Conservation (phyloP, 2,329 filamentous ascomycete genomes). For the Xylaria sp. region DNA sequence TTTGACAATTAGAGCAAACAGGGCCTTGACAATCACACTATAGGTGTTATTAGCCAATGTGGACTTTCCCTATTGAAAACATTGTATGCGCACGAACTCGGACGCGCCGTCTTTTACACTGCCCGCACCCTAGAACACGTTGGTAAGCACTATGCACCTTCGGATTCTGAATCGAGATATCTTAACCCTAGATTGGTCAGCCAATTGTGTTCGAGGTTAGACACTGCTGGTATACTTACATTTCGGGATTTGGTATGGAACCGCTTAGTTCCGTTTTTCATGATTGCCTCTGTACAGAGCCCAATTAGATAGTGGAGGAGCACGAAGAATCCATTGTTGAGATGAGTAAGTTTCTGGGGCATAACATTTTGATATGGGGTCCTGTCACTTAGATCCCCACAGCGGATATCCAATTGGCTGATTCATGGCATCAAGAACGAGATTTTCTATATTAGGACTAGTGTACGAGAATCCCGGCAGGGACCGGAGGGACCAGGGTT, state of each 20-base stretch:
- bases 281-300: slow-evolving; percentile 7
- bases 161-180: not conserved
- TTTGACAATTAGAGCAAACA: slow-evolving; percentile 39
- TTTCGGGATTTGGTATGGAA: slow-evolving; percentile 41
- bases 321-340: not conserved
- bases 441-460: slow-evolving; percentile 12
- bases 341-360: not conserved
- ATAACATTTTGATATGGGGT: not conserved
- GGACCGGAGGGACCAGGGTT: not conserved
- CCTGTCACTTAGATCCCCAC: not conserved
- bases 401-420: not conserved
- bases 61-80: not conserved
- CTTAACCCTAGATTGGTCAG: slow-evolving; percentile 33
- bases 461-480: slow-evolving; percentile 30
- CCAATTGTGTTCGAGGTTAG: slow-evolving; percentile 23
- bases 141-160: slow-evolving; percentile 10
- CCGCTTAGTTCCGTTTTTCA: slow-evolving; percentile 33
- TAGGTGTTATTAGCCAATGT: slow-evolving; percentile 5
- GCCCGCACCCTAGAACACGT: slow-evolving; percentile 26
- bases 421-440: not conserved
- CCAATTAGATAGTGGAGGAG: not conserved
- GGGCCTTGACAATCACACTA: slow-evolving; percentile 43
- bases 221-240: slow-evolving; percentile 20
- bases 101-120: slow-evolving; percentile 37
- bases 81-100: slow-evolving; percentile 25